These are phyloP conservation scores for Chrysoporthe austroafricana DNA, from an alignment of 2,329 filamentous ascomycete species.

Conservation along the genomic window DNA sequence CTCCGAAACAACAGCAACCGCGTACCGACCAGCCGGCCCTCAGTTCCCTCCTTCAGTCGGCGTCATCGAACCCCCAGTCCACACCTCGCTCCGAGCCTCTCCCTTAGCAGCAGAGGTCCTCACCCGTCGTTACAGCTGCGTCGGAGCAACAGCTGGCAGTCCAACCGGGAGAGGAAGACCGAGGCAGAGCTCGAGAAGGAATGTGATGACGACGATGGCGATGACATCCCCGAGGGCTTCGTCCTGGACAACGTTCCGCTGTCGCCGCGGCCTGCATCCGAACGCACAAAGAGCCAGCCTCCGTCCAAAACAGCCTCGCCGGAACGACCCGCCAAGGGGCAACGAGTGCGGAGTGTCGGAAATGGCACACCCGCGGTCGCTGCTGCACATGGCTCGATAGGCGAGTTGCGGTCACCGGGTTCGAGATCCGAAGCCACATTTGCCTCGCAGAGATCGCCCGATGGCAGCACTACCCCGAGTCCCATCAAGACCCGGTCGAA, in stretches of 20 bases:
- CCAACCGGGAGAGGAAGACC: slow-evolving; percentile 66
- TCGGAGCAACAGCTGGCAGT: slow-evolving; percentile 76
- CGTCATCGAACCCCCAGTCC: slow-evolving; percentile 57
- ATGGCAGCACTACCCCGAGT: slow-evolving; percentile 41
- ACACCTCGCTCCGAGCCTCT: slow-evolving; percentile 40
- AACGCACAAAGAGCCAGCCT: slow-evolving; percentile 58
- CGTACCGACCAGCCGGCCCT: slow-evolving; percentile 42
- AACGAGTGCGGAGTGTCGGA: slow-evolving; percentile 57
- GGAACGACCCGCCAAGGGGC: slow-evolving; percentile 53
- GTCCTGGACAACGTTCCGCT: slow-evolving; percentile 83
- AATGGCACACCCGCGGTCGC: slow-evolving; percentile 67
- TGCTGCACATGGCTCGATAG: slow-evolving; percentile 57
- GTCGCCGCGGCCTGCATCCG: slow-evolving; percentile 67
- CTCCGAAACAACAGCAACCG: slow-evolving; percentile 33
- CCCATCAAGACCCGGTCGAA: slow-evolving; percentile 62
- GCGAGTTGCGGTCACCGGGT: slow-evolving; percentile 54
- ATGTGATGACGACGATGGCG: slow-evolving; percentile 75
- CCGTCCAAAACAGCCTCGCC: slow-evolving; percentile 59
- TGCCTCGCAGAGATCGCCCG: slow-evolving; percentile 38
- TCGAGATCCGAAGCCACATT: slow-evolving; percentile 53
- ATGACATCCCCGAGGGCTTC: slow-evolving; percentile 78
- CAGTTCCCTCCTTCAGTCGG: slow-evolving; percentile 45
- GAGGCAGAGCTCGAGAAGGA: slow-evolving; percentile 74
- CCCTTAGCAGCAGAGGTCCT: slow-evolving; percentile 49
- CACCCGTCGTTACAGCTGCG: slow-evolving; percentile 46